Conservation (phyloP, 1,284 basidiomycete species). For the Malassezia dermatis region DNA sequence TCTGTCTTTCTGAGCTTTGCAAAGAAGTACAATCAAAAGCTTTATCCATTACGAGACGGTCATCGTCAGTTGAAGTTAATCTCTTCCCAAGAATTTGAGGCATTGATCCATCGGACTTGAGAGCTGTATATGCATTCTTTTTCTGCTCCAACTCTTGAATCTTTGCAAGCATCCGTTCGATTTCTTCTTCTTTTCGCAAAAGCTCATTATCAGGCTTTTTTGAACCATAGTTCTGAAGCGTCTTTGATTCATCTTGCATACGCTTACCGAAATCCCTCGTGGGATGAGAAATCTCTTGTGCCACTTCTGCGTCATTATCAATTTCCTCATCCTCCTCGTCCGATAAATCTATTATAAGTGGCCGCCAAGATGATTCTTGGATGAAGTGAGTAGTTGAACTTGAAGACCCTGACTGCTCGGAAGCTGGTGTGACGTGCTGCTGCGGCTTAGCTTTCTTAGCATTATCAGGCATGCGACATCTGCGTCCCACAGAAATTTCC, state of each 20-base stretch:
- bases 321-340: constrained; percentile 9
- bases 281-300: not conserved
- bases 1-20: not conserved
- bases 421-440: not conserved
- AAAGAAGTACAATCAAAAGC: not conserved
- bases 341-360: constrained; percentile 11
- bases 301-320: not conserved
- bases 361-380: not conserved
- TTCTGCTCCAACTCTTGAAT: constrained; percentile 9
- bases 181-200: constrained; percentile 9
- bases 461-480: not conserved
- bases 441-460: not conserved
- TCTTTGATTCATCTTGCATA: not conserved
- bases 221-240: not conserved
- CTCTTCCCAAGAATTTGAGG: not conserved
- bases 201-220: not conserved
- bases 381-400: not conserved
- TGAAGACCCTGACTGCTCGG: not conserved
- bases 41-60: not conserved
- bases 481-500: not conserved
- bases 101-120: not conserved
- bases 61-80: not conserved
- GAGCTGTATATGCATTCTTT: not conserved
- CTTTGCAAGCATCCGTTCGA: constrained; percentile 2
- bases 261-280: not conserved